Conservation (phyloP, 148 eudicot genomes). For the Cornus kousa region DNA sequence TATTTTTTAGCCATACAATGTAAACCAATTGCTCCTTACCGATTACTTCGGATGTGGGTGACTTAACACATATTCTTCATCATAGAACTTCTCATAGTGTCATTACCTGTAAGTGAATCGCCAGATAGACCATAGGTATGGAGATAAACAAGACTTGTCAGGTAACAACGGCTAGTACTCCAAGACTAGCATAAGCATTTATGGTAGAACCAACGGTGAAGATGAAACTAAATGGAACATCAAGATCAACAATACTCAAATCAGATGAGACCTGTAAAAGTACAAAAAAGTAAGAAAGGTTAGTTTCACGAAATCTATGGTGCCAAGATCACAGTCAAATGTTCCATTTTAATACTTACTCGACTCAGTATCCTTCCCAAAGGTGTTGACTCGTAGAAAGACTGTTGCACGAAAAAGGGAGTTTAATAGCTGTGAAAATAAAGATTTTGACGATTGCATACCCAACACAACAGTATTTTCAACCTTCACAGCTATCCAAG, state of each 20-base stretch:
- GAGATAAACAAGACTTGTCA: conserved; percentile 92
- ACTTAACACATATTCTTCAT: not conserved
- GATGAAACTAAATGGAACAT: conserved; percentile 65
- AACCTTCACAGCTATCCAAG: conserved; percentile 91
- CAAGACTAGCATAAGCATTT: conserved; percentile 55
- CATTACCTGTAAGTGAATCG: conserved; percentile 74
- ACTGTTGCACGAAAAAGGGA: conserved; percentile 86
- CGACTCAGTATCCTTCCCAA: conserved; percentile 88
- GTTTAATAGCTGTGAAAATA: conserved; percentile 61
- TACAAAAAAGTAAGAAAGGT: not conserved
- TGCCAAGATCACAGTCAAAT: not conserved
- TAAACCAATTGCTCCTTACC: not conserved
- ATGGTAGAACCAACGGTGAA: conserved; percentile 58
- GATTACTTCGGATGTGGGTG: not conserved
- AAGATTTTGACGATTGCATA: conserved; percentile 67
- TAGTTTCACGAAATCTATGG: not conserved
- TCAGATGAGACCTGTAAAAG: conserved; percentile 67
- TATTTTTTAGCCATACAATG: too few relatives aligned
- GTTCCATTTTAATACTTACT: conserved; percentile 32
- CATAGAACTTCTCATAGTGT: not conserved
- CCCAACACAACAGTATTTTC: conserved; percentile 66
- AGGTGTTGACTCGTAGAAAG: conserved; percentile 91
- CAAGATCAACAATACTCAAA: conserved; percentile 83
- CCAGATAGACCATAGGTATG: conserved; percentile 63
- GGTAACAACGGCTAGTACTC: conserved; percentile 68